Evolutionary conservation across 2,329 filamentous ascomycete genomes (phyloP).

Genomic region (Juglanconis juglandina): DNA sequence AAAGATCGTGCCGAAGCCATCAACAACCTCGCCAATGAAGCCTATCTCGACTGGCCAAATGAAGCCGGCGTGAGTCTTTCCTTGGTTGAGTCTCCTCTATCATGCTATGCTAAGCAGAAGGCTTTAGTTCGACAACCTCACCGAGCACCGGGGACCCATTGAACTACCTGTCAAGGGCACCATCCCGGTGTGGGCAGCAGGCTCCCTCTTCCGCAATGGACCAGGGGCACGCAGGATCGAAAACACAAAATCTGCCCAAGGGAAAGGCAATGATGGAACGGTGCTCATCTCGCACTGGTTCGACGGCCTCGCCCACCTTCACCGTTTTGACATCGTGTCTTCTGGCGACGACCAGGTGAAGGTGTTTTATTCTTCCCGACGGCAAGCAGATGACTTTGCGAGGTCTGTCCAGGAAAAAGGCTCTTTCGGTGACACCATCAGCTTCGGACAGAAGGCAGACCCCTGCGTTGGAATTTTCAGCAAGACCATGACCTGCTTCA

Average conservation of each 20-base stretch:
- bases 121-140: slow-evolving; percentile 62
- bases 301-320: slow-evolving; percentile 68
- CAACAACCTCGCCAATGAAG: slow-evolving; percentile 21
- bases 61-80: slow-evolving; percentile 39
- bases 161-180: slow-evolving; percentile 59
- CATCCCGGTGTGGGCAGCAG: slow-evolving; percentile 70
- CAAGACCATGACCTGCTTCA: slow-evolving; percentile 65
- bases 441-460: slow-evolving; percentile 70
- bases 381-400: slow-evolving; percentile 62
- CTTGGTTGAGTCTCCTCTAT: not conserved
- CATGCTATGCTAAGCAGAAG: not conserved
- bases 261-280: slow-evolving; percentile 25
- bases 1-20: slow-evolving; percentile 4
- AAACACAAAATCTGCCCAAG: slow-evolving; percentile 48
- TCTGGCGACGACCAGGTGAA: slow-evolving; percentile 24
- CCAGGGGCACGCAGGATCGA: slow-evolving; percentile 63
- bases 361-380: slow-evolving; percentile 69
- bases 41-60: slow-evolving; percentile 45
- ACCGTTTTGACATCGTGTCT: slow-evolving; percentile 65
- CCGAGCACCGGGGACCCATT: slow-evolving; percentile 63
- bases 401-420: slow-evolving; percentile 53
- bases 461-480: slow-evolving; percentile 71
- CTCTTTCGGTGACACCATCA: slow-evolving; percentile 54
- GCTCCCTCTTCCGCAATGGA: slow-evolving; percentile 70
- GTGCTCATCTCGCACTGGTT: slow-evolving; percentile 74